phyloP scores from a whole-genome alignment of 345 rosid species.

The Bruguiera parviflora region DNA sequence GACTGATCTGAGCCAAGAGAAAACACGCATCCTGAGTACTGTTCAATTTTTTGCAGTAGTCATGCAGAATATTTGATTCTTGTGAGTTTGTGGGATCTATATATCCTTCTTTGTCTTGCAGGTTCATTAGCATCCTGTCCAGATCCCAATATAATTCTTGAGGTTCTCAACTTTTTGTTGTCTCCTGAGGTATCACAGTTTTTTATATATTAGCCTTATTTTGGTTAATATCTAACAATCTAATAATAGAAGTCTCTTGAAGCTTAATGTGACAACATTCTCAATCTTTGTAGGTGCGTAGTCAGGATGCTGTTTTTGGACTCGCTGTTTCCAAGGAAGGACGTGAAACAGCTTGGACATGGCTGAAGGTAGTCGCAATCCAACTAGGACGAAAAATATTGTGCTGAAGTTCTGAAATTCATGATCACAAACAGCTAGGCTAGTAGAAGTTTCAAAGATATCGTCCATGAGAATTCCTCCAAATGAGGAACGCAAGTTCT shows the following conservation, averaged over 20 bases:
- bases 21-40: conserved; percentile 82
- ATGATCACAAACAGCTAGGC: too few species aligned
- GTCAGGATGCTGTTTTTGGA: conserved; percentile 79
- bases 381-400: not conserved
- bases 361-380: conserved; percentile 60
- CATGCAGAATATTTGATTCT: not conserved
- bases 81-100: conserved; percentile 6
- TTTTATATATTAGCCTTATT: not conserved
- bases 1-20: conserved; percentile 94
- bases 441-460: not conserved
- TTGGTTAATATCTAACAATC: not conserved
- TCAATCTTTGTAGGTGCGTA: conserved; percentile 57
- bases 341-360: conserved; percentile 89
- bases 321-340: conserved; percentile 74
- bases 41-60: not conserved
- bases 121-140: conserved; percentile 73
- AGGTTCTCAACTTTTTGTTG: conserved; percentile 69
- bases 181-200: conserved; percentile 60
- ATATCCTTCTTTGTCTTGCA: conserved; percentile 21
- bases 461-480: not conserved
- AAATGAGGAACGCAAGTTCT: not conserved
- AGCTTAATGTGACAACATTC: not conserved
- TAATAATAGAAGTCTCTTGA: not conserved
- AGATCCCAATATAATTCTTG: conserved; percentile 56
- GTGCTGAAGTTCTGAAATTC: not conserved